Evolutionary conservation across 305 asterid genomes (phyloP), one percentile per base, ranked within the genome.

Genomic region (Lippia alba): DNA sequence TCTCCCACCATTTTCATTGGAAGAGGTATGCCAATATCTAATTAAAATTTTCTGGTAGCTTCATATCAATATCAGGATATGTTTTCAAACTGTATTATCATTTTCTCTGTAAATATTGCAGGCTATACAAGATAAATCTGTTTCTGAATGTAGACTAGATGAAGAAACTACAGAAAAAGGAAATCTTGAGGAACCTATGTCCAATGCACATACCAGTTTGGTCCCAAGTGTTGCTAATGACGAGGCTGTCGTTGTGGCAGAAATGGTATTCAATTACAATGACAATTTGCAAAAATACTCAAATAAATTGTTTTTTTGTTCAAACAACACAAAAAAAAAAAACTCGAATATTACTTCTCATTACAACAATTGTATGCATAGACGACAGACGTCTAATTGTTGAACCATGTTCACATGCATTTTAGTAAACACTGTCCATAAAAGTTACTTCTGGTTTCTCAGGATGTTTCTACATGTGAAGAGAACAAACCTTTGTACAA

Each of bases 401-500:
- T 5, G 49, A 14, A 44, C 49, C 49, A 18, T 6, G 2, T 45
- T 32, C 12, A 32, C 34, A 16, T 49, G 20, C 62, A 56, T 54
- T 69, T 54, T 61, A 62, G 30, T 44, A 54, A 18, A 12, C 61
- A 36, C 34, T 17, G 4, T 15, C 11, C 33, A 49, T 49, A 45
- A 24, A 24, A 24, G 30, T 24, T 24, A 1, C 30, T 45, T 45
- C 51, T 49, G 55, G n/a, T 49, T 70, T 68, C 45, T 12, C 78
- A 90, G 96, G 86, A 79, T 19, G 66, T 46, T 67, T 77, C 82
- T 71, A 76, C 73, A 32, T 80, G 51, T 67, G 81, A 79, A 76
- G 83, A 79, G 68, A 77, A 72, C 67, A 71, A 59, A 17, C 46
- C 33, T 66, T 19, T 74, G 50, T 58, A 14, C 64, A 72, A 56